Base-by-base conservation (phyloP, 1,284 basidiomycete species). In the Caloboletus firmus region DNA sequence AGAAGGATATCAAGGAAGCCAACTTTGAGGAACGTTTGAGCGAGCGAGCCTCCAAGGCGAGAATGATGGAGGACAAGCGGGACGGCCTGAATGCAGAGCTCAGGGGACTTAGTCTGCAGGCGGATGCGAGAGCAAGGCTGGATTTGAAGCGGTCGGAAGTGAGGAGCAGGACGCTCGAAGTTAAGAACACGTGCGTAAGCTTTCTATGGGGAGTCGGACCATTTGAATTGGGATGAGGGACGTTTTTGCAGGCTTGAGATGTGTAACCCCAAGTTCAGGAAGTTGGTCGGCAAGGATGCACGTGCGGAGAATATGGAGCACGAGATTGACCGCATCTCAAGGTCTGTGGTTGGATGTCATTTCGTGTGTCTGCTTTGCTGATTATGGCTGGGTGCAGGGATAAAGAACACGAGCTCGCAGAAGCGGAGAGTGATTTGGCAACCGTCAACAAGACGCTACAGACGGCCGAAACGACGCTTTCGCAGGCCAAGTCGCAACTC, bases 61-160 rank as follows among this genome's bases (percentile, higher is more conserved):
- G 85, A 31, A 68, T 69, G 31, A 76, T 93, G 55, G 93, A 98
- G 60, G 82, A 84, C 28, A 78, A 78, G 47, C 79, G 90, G 26
- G 93, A 96, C 31, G 72, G 74, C 24, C 72, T 95, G 52, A 92
- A 86, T 54, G 62, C 72, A 1, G 95, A 98, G 62, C 76, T 96
- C 44, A 80, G 83, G 32, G 73, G 78, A 1, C 72, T 98, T 55
- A 94, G 88, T 64, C 69, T 84, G 36, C 93, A 98, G 67, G 88
- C 92, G 0, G 91, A 95, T 58, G 77, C 84, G 1, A 79, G 95
- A 36, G 94, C 95, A 1, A 88, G 86, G 62, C 72, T 98, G 43
- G 83, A 88, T 37, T 69, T 97, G 57, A 92, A 93, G 67, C 78
- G 85, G 55, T 76, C 75, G 0, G 91, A 95, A 59, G 68, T 85